A percentile compares a stretch with the other conserved stretches of the same genome.
These are phyloP conservation scores for Papiliotrema flavescens DNA, from an alignment of 1,284 basidiomycete genomes.

Conservation along the genomic window DNA sequence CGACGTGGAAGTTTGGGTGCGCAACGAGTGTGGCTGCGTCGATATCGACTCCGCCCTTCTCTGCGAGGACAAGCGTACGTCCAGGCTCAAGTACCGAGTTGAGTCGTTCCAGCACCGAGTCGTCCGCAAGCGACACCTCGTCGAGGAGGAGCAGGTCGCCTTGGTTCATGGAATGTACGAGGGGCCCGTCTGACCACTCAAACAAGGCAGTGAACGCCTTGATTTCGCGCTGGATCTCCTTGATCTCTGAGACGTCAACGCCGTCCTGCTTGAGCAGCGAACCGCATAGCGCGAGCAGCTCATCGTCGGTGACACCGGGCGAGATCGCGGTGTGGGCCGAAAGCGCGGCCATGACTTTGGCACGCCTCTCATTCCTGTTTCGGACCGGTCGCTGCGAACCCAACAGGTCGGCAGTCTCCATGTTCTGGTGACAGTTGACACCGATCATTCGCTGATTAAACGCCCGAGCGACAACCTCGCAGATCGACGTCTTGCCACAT, in stretches of 20 bases:
- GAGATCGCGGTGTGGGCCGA: slow-evolving; percentile 25
- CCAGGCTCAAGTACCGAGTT: slow-evolving; percentile 94
- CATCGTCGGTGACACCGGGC: slow-evolving; percentile 23
- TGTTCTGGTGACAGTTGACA: slow-evolving; percentile 97
- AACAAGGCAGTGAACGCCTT: slow-evolving; percentile 68
- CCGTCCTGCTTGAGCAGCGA: slow-evolving; percentile 14
- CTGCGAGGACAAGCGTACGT: slow-evolving; percentile 86
- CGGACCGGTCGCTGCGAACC: slow-evolving; percentile 92
- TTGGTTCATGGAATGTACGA: slow-evolving; percentile 83
- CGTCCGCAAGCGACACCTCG: slow-evolving; percentile 96
- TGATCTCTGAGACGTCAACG: slow-evolving; percentile 15
- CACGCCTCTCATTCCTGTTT: slow-evolving; percentile 59
- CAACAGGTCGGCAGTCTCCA: slow-evolving; percentile 96
- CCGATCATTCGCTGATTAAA: slow-evolving; percentile 63
- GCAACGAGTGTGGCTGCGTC: slow-evolving; percentile 69
- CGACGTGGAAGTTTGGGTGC: slow-evolving; percentile 70
- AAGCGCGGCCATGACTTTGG: slow-evolving; percentile 38
- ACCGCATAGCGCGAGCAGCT: slow-evolving; percentile 17
- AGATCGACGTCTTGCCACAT: slow-evolving; percentile 95
- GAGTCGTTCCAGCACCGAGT: slow-evolving; percentile 94
- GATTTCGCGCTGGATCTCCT: slow-evolving; percentile 39
- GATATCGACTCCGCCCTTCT: slow-evolving; percentile 75
- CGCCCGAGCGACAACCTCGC: slow-evolving; percentile 78
- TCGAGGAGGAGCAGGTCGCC: slow-evolving; percentile 90
- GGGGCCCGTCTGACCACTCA: slow-evolving; percentile 94